Base-by-base conservation (phyloP, 1,284 basidiomycete genomes). In the Gastroboletus turbinatus region DNA sequence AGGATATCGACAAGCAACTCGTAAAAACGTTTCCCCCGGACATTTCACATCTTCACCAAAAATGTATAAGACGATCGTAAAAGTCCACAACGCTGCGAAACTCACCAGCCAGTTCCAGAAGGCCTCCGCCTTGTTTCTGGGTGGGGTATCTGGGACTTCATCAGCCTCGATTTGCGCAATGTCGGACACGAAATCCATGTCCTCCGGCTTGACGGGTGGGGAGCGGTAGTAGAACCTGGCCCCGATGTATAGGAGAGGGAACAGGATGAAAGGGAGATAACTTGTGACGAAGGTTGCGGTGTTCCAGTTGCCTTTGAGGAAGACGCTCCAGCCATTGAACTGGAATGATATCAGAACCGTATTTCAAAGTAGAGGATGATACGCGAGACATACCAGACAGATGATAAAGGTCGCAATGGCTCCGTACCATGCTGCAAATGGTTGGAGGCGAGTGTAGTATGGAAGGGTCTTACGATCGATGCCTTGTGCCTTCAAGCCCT, bases 141-240 rank as follows among this genome's bases (percentile, higher is more conserved):
- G 87, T n/a, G 84, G 83, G 8, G 81, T 81, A 38, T 92, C 90
- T 52, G 90, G 86, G 61, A 81, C 80, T 76, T 80, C 82, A 3
- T 82, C 84, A 1, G 84, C 86, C 63, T 88, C 85, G 46, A 93
- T 87, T 71, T 91, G 84, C 40, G 82, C 85, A 52, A 90, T 75
- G 55, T 86, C 82, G 9, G 79, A 77, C 51, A 85, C 72, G 65
- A 96, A 92, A 73, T 96, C 93, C 83, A 96, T 92, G 32, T 93
- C 82, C 25, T 77, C 67, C 11, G 82, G 64, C 45, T 67, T 74
- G 36, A 85, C 73, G 17, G 76, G 69, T 13, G 79, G 74, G 27
- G 75, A 70, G 63, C 76, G 79, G 67, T 82, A 82, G 64, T 74
- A 79, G 25, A 83, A 63, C 63, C 81, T 82, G 54, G 84, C 80